Conservation (phyloP, 2,329 filamentous ascomycete species). For the Ophiostoma novo-ulmi region DNA sequence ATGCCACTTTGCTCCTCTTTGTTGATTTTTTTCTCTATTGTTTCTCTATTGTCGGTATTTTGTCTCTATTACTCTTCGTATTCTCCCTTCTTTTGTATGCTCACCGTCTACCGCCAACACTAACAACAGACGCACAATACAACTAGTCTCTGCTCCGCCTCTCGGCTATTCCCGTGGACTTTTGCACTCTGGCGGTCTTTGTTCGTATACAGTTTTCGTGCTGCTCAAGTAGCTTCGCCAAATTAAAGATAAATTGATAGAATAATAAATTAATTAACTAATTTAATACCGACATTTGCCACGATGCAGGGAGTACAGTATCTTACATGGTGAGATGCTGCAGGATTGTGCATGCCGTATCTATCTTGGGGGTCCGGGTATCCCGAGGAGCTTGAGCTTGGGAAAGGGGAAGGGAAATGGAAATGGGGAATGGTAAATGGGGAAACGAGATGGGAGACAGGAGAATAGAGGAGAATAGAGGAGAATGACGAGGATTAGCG, state of each 20-base stretch:
- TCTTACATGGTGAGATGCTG: constrained; percentile 4
- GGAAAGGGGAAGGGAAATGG: not conserved
- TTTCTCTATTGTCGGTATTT: not conserved
- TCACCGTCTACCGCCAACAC: not conserved
- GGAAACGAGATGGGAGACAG: not conserved
- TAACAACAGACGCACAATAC: not conserved
- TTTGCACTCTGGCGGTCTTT: not conserved
- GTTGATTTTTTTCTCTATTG: not conserved
- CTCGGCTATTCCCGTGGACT: constrained; percentile 4
- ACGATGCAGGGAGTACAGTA: constrained; percentile 1
- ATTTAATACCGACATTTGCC: not conserved
- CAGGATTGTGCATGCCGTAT: not conserved
- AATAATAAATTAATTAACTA: not conserved
- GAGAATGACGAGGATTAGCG: not conserved
- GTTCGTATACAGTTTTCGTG: not conserved
- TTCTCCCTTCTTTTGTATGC: not conserved
- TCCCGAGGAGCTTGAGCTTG: not conserved
- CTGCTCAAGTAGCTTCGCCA: too few relatives aligned
- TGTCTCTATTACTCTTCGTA: not conserved
- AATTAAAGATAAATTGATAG: not conserved
- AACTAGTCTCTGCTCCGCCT: constrained; percentile 3
- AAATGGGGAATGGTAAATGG: not conserved
- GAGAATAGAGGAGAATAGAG: not conserved
- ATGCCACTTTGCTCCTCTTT: not conserved
- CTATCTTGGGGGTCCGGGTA: not conserved